Percentiles rank a stretch among this genome's conserved stretches.
These are phyloP conservation scores for Acer yangbiense DNA, from an alignment of 345 rosid species.

Conservation along the genomic window DNA sequence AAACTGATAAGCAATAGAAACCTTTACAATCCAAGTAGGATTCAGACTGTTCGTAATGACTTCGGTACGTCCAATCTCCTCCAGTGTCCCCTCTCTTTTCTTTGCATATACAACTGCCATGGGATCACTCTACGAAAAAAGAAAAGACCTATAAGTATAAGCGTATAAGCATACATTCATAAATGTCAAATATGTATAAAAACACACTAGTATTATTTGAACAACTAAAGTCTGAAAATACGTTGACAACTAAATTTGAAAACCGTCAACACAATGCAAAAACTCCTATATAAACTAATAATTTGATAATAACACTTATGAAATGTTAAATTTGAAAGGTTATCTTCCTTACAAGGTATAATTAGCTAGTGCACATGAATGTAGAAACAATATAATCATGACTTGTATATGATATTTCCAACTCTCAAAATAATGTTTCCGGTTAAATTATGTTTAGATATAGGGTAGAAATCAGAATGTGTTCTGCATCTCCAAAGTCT, in stretches of 20 bases:
- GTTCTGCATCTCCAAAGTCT: background rate
- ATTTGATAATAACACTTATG: background rate
- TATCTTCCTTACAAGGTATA: background rate
- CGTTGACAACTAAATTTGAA: background rate
- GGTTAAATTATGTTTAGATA: background rate
- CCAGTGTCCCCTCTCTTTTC: conserved; percentile 61
- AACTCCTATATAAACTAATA: background rate
- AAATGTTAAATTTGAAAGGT: background rate
- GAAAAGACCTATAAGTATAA: background rate
- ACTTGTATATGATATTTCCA: background rate
- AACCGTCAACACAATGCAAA: background rate
- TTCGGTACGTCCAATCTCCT: conserved; percentile 94
- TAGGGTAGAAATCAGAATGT: background rate
- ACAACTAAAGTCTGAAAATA: background rate
- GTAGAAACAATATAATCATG: background rate
- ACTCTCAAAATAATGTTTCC: background rate
- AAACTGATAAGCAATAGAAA: conserved; percentile 69
- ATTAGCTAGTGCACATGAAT: background rate
- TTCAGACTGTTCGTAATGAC: conserved; percentile 65
- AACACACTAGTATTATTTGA: background rate
- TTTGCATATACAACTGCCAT: conserved; percentile 65
- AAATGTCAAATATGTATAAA: background rate
- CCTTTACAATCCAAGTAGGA: conserved; percentile 82
- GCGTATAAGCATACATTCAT: background rate
- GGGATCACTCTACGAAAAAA: conserved; percentile 75